phyloP scores from a whole-genome alignment of 371 early-diverging fungal genomes.

The Haplosporangium sp. region DNA sequence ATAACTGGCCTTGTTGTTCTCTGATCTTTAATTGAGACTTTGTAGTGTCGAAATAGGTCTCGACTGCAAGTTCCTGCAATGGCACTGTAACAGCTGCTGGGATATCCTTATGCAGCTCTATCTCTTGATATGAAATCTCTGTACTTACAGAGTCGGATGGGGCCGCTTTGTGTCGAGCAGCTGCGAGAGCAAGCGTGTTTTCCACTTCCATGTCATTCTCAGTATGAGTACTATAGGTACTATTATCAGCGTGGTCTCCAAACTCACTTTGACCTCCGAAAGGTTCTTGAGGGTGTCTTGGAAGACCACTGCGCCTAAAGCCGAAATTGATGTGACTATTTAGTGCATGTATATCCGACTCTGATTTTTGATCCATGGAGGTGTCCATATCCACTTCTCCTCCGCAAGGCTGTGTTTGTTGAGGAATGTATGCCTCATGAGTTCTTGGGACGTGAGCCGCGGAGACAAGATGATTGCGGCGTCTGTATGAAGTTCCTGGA shows the following conservation, averaged over 20 bases:
- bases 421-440: background rate
- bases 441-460: constrained; percentile 24
- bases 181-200: constrained; percentile 1
- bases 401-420: background rate
- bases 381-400: background rate
- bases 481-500: constrained; percentile 20
- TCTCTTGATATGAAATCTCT: constrained; percentile 23
- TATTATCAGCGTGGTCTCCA: background rate
- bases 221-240: background rate
- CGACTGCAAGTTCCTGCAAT: constrained; percentile 41
- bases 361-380: background rate
- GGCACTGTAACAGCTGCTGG: background rate
- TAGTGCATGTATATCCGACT: constrained; percentile 1
- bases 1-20: constrained; percentile 25
- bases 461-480: constrained; percentile 12
- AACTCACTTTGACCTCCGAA: background rate
- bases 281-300: background rate
- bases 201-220: constrained; percentile 20
- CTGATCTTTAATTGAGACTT: constrained; percentile 44
- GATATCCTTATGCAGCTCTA: constrained; percentile 11
- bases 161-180: constrained; percentile 7
- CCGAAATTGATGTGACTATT: too few species aligned
- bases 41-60: constrained; percentile 54
- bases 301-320: background rate
- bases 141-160: constrained; percentile 21